Evolutionary conservation across 768 basidiomycete genomes (phyloP).

Genomic region (Rickenella mellea): DNA sequence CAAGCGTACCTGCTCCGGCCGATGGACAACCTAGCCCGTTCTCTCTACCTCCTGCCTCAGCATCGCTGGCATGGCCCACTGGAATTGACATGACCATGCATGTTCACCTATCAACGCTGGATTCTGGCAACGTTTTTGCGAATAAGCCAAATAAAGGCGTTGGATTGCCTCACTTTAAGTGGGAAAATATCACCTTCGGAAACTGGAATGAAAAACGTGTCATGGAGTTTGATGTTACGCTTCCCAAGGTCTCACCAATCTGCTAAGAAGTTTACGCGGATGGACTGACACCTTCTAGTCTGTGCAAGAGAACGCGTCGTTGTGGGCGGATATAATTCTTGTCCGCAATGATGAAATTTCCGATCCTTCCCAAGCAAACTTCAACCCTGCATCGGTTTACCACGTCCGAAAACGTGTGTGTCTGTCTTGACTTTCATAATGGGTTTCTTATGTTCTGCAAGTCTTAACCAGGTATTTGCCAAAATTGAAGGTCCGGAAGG

Average conservation of each 20-base stretch:
- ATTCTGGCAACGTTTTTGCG: conserved; percentile 49
- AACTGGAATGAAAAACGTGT: conserved; percentile 58
- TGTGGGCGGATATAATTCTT: conserved; percentile 81
- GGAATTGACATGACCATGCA: conserved; percentile 59
- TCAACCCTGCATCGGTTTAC: conserved; percentile 48
- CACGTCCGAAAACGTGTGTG: conserved; percentile 67
- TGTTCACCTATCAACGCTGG: conserved; percentile 63
- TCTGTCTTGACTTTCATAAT: neutral
- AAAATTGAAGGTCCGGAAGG: conserved; percentile 63
- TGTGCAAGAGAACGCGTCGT: conserved; percentile 67
- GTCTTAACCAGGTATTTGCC: conserved; percentile 83
- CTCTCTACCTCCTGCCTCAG: conserved; percentile 45
- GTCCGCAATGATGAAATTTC: conserved; percentile 56
- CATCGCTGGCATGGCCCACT: conserved; percentile 48
- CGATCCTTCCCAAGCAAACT: conserved; percentile 46
- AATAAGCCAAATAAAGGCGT: conserved; percentile 41
- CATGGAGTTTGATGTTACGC: conserved; percentile 46
- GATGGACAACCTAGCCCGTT: conserved; percentile 30
- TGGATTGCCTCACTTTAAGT: conserved; percentile 56
- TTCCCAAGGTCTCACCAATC: conserved; percentile 50
- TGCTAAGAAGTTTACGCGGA: neutral
- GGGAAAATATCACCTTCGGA: conserved; percentile 73
- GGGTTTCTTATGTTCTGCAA: conserved; percentile 19
- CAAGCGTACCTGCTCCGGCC: conserved; percentile 14
- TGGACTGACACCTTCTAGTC: conserved; percentile 29